These are phyloP conservation scores for Coniochaeta sp. DNA, from an alignment of 2,329 filamentous ascomycete species.

Conservation along the genomic window DNA sequence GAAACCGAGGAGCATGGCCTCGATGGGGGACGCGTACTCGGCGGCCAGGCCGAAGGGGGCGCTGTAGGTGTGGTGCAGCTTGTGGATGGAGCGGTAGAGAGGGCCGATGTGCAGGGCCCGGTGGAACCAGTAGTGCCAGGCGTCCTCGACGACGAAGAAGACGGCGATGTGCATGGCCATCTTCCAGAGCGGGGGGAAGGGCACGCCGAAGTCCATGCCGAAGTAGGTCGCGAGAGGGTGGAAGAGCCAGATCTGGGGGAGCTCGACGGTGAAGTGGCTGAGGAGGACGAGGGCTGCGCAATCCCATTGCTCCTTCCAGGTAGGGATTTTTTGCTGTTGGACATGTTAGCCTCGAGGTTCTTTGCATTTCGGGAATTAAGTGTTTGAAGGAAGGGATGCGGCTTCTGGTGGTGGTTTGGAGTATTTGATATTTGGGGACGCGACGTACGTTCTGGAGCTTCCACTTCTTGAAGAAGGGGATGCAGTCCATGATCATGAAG, in stretches of 20 bases:
- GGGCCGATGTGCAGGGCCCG: conserved; percentile 89
- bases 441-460: conserved; percentile 79
- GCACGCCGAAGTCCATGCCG: conserved; percentile 80
- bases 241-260: conserved; percentile 98
- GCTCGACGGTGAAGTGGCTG: conserved; percentile 94
- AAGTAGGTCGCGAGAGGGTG: conserved; percentile 92
- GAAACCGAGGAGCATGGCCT: conserved; percentile 89
- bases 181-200: conserved; percentile 78
- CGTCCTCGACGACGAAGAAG: conserved; percentile 93
- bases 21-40: conserved; percentile 95
- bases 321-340: conserved; percentile 69
- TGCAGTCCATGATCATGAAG: conserved; percentile 85
- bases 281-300: conserved; percentile 90
- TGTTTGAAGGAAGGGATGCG: neutral
- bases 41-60: conserved; percentile 94
- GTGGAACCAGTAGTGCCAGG: conserved; percentile 98
- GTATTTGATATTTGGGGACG: neutral
- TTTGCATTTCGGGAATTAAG: neutral
- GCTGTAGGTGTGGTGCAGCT: conserved; percentile 98
- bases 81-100: conserved; percentile 95
- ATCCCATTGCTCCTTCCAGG: conserved; percentile 87
- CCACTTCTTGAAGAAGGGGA: conserved; percentile 84
- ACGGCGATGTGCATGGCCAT: conserved; percentile 88
- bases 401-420: neutral
- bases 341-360: conserved; percentile 17